Conservation (phyloP, 192 early-diverging fungal species). For the Globomyces pollinis-pini region DNA sequence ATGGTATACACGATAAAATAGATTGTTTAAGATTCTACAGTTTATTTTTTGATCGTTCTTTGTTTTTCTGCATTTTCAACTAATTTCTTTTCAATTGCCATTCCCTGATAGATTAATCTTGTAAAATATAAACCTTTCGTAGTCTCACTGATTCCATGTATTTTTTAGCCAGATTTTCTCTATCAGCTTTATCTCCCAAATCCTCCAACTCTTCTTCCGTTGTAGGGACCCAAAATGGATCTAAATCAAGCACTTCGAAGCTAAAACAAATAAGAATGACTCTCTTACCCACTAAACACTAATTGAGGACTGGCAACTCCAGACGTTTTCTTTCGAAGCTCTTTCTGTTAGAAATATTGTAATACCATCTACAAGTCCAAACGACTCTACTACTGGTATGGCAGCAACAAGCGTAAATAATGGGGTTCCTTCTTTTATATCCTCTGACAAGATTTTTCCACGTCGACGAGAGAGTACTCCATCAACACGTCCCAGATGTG, state of each 20-base stretch:
- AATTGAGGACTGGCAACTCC: slow-evolving; percentile 93
- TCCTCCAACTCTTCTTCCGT: slow-evolving; percentile 98
- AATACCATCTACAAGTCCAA: slow-evolving; percentile 93
- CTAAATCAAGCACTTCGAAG: slow-evolving; percentile 82
- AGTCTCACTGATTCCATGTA: slow-evolving; percentile 94
- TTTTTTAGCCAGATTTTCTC: slow-evolving; percentile 90
- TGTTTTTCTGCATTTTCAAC: slow-evolving; percentile 80
- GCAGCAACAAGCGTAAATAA: slow-evolving; percentile 84
- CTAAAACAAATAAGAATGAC: no score
- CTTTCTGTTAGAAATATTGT: slow-evolving; percentile 35
- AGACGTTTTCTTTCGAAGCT: slow-evolving; percentile 90
- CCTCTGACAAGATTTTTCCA: slow-evolving; percentile 90
- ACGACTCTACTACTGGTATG: slow-evolving; percentile 93
- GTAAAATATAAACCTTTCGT: slow-evolving; percentile 57
- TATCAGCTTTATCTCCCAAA: slow-evolving; percentile 92
- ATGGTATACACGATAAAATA: neutral
- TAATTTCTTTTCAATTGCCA: slow-evolving; percentile 89
- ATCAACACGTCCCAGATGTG: slow-evolving; percentile 93
- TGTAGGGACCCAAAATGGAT: slow-evolving; percentile 98
- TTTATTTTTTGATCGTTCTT: slow-evolving; percentile 56
- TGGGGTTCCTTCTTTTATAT: slow-evolving; percentile 95
- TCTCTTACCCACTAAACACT: slow-evolving; percentile 92
- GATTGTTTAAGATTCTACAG: neutral
- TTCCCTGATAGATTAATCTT: slow-evolving; percentile 40
- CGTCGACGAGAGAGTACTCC: slow-evolving; percentile 82